phyloP scores from a whole-genome alignment of 2,329 filamentous ascomycete species.

The Ceratocystis colombiana region DNA sequence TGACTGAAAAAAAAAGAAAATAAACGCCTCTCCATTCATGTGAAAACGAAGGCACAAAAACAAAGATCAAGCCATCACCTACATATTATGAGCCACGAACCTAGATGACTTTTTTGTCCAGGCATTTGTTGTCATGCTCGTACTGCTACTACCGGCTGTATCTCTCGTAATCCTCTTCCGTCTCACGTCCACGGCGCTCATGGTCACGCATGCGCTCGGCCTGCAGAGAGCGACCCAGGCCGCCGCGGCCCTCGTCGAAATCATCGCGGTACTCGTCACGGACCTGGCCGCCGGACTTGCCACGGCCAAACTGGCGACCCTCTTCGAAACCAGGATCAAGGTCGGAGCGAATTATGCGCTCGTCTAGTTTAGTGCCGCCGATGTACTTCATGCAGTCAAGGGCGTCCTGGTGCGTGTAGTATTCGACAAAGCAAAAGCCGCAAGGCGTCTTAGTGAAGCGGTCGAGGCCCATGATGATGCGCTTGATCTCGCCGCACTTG shows the following conservation, averaged over 20 bases:
- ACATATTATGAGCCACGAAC: constrained; percentile 12
- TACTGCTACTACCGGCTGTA: constrained; percentile 23
- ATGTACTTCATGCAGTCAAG: constrained; percentile 98
- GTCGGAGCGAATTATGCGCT: constrained; percentile 91
- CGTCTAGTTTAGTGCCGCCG: constrained; percentile 93
- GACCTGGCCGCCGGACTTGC: constrained; percentile 93
- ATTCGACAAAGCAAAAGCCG: constrained; percentile 99
- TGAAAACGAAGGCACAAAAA: constrained; percentile 14
- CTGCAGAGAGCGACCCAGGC: constrained; percentile 68
- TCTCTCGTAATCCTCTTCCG: constrained; percentile 33
- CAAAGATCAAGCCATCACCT: constrained; percentile 16
- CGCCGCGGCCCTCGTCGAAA: constrained; percentile 88
- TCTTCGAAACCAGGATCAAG: constrained; percentile 92
- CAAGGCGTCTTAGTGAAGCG: constrained; percentile 96
- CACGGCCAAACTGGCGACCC: constrained; percentile 88
- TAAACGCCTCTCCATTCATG: constrained; percentile 20
- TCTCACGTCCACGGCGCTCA: constrained; percentile 32
- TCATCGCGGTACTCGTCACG: constrained; percentile 96
- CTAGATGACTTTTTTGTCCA: not conserved
- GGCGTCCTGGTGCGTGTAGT: constrained; percentile 95
- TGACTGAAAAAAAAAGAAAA: constrained; percentile 16
- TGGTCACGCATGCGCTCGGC: constrained; percentile 38
- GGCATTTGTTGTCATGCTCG: not conserved
- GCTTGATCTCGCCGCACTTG: constrained; percentile 96
- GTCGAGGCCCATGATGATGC: constrained; percentile 93